Percentiles rank a stretch among this genome's conserved stretches.
phyloP scores from a whole-genome alignment of 345 rosid species.

The Microcos paniculata region DNA sequence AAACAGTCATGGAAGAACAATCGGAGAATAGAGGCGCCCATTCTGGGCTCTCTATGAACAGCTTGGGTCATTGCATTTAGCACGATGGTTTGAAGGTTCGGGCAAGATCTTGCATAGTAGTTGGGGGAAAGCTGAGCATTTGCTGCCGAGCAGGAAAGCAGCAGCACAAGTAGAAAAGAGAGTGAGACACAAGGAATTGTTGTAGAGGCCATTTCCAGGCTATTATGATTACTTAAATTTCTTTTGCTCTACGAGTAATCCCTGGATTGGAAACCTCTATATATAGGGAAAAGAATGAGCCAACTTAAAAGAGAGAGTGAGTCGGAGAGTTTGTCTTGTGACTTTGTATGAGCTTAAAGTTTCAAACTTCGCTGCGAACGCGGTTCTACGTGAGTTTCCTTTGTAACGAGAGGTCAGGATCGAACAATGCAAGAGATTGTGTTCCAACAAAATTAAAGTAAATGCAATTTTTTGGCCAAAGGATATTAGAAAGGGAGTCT shows the following conservation, averaged over 20 bases:
- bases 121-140: slow-evolving; percentile 39
- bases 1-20: slow-evolving; percentile 58
- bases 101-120: slow-evolving; percentile 40
- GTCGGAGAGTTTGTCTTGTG: background rate
- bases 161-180: slow-evolving; percentile 2
- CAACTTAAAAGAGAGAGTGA: too few species aligned
- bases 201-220: background rate
- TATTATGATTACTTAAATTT: background rate
- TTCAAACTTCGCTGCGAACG: slow-evolving; percentile 10
- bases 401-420: background rate
- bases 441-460: background rate
- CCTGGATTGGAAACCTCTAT: background rate
- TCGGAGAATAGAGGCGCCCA: slow-evolving; percentile 48
- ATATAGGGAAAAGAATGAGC: background rate
- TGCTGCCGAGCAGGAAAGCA: background rate
- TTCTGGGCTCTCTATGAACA: slow-evolving; percentile 29
- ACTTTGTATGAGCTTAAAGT: background rate
- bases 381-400: background rate
- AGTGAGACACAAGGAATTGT: background rate
- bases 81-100: slow-evolving; percentile 30
- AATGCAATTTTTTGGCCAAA: too few species aligned
- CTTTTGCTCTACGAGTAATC: background rate
- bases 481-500: too few species aligned
- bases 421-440: background rate
- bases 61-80: slow-evolving; percentile 29